Percentiles rank a stretch among this genome's conserved stretches.
Evolutionary conservation across 2,329 filamentous ascomycete genomes (phyloP).

Genomic region (Monosporascus sp.): DNA sequence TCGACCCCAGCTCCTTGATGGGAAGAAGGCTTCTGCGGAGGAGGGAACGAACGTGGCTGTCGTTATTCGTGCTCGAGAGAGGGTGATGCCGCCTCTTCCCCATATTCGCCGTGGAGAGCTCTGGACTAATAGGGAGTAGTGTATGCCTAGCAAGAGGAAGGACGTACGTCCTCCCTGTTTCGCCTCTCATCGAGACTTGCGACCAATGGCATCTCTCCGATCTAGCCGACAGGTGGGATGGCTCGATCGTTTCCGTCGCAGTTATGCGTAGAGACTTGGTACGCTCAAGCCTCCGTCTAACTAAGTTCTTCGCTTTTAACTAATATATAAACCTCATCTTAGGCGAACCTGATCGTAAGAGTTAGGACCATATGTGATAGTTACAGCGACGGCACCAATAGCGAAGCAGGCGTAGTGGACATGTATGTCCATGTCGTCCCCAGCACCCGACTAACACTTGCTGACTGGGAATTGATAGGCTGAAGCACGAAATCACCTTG

Average conservation of each 20-base stretch:
- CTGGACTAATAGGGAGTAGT: constrained; percentile 27
- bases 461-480: constrained; percentile 10
- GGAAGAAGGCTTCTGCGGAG: constrained; percentile 59
- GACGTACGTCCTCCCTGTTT: constrained; percentile 63
- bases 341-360: constrained; percentile 52
- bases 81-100: constrained; percentile 38
- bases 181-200: constrained; percentile 60
- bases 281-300: constrained; percentile 16
- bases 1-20: constrained; percentile 56
- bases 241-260: constrained; percentile 67
- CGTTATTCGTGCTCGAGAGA: constrained; percentile 67
- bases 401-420: constrained; percentile 49
- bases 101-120: neutral
- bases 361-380: constrained; percentile 57
- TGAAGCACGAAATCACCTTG: constrained; percentile 28
- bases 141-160: constrained; percentile 67
- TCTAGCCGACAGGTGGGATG: constrained; percentile 62
- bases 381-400: constrained; percentile 42
- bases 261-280: constrained; percentile 64
- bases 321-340: neutral
- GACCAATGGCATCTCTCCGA: constrained; percentile 64
- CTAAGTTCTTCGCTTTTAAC: neutral
- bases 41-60: constrained; percentile 66
- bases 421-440: constrained; percentile 32
- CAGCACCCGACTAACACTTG: neutral